Percentiles rank a stretch among this genome's conserved stretches.
Conservation (phyloP, 2,329 filamentous ascomycete species). For the Ophiostoma quercus region DNA sequence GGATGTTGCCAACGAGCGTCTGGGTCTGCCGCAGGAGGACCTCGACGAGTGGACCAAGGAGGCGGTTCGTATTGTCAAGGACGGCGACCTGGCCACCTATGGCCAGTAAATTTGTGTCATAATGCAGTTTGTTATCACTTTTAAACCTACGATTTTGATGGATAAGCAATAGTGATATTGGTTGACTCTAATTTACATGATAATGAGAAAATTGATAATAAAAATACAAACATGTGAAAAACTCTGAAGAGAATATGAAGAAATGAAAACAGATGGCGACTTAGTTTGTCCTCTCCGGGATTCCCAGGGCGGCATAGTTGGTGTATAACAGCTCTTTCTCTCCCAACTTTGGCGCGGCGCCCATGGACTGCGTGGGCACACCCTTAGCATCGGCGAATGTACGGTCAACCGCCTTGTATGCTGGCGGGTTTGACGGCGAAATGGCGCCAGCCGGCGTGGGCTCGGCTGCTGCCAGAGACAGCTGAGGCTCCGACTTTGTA, state of each 20-base stretch:
- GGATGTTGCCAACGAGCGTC: constrained; percentile 26
- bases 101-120: constrained; percentile 14
- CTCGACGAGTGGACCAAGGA: constrained; percentile 27
- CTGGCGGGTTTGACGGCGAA: not conserved
- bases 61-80: constrained; percentile 21
- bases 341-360: not conserved
- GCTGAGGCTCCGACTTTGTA: too few relatives aligned
- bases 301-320: not conserved
- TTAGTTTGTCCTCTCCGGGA: not conserved
- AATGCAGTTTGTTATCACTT: not conserved
- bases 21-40: constrained; percentile 44
- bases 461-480: not conserved
- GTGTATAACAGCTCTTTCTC: not conserved
- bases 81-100: constrained; percentile 15
- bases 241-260: too few relatives aligned
- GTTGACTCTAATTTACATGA: not conserved
- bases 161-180: not conserved
- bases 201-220: not conserved
- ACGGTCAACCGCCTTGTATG: not conserved
- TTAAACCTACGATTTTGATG: not conserved
- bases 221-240: not conserved
- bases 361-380: not conserved
- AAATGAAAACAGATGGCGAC: not conserved
- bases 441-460: not conserved
- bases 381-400: not conserved